phyloP scores from a whole-genome alignment of 1,139 yeast genomes.

The Magnusiomyces tetraspermus region DNA sequence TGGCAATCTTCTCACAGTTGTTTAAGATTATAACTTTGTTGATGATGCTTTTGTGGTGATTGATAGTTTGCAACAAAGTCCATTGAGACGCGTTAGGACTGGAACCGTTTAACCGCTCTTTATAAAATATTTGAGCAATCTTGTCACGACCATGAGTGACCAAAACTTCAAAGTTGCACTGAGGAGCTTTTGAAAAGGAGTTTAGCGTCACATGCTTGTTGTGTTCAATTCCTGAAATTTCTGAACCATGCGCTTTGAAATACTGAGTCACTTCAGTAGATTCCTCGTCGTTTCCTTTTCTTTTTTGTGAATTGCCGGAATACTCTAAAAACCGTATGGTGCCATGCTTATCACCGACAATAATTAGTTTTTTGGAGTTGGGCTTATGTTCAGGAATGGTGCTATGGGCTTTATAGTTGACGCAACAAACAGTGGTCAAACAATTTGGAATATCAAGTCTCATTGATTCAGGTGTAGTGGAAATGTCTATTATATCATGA shows the following conservation, averaged over 20 bases:
- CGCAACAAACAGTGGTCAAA: slow-evolving; percentile 4
- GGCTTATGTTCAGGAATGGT: background rate
- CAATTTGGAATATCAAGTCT: background rate
- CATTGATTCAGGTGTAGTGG: background rate
- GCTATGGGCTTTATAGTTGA: background rate
- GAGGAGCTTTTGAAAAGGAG: slow-evolving; percentile 5
- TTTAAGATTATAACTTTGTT: slow-evolving; percentile 31
- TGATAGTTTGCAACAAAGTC: slow-evolving; percentile 48
- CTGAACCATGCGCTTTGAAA: slow-evolving; percentile 26
- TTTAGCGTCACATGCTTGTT: background rate
- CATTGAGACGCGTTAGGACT: slow-evolving; percentile 28
- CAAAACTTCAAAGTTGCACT: background rate
- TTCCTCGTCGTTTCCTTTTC: slow-evolving; percentile 13
- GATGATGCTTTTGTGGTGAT: slow-evolving; percentile 49
- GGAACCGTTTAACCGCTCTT: background rate
- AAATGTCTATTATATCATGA: background rate
- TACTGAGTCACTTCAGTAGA: slow-evolving; percentile 1
- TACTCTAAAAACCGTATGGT: slow-evolving; percentile 13
- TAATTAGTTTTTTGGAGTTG: slow-evolving; percentile 9
- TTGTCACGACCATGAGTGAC: slow-evolving; percentile 41
- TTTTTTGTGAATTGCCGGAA: background rate
- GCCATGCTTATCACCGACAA: slow-evolving; percentile 22
- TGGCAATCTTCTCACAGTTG: slow-evolving; percentile 35
- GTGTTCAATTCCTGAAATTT: slow-evolving; percentile 23
- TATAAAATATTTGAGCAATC: slow-evolving; percentile 46